phyloP scores from a whole-genome alignment of 164 flowering plant species.

The Tinospora cordifolia region DNA sequence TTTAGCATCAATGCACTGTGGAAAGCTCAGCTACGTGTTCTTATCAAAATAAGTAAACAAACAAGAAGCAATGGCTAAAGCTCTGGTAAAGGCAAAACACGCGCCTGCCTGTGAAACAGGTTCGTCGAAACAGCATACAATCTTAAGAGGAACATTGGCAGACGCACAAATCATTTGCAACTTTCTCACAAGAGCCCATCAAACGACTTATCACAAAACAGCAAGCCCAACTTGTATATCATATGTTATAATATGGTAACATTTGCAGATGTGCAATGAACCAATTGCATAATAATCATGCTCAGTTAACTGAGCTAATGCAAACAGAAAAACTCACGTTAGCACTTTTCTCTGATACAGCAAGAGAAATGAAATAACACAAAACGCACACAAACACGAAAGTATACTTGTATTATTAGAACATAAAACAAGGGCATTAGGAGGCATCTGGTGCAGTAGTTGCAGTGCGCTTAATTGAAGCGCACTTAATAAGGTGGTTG shows the following conservation, averaged over 20 bases:
- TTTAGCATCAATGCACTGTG: too few species aligned
- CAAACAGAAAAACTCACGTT: not conserved
- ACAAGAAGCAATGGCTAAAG: too few species aligned
- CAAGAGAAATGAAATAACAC: not conserved
- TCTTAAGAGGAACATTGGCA: too few species aligned
- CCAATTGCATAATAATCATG: conserved; percentile 4
- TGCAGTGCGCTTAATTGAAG: conserved; percentile 61
- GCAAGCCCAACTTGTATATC: conserved; percentile 2
- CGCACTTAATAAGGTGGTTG: conserved; percentile 81
- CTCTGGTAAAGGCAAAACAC: too few species aligned
- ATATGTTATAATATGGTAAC: not conserved
- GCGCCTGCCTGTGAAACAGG: too few species aligned
- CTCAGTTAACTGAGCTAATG: conserved; percentile 1
- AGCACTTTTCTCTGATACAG: not conserved
- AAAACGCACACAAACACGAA: not conserved
- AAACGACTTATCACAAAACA: not conserved
- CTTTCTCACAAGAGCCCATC: too few species aligned
- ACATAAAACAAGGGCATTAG: not conserved
- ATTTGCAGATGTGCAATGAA: conserved; percentile 1
- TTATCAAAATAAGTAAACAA: too few species aligned
- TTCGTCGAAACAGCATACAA: too few species aligned
- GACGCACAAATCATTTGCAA: too few species aligned
- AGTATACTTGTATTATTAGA: conserved; percentile 5
- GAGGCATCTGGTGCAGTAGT: conserved; percentile 46
- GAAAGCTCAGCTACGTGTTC: too few species aligned